phyloP scores from a whole-genome alignment of 441 rosid genomes.

The Geranium incanum region DNA sequence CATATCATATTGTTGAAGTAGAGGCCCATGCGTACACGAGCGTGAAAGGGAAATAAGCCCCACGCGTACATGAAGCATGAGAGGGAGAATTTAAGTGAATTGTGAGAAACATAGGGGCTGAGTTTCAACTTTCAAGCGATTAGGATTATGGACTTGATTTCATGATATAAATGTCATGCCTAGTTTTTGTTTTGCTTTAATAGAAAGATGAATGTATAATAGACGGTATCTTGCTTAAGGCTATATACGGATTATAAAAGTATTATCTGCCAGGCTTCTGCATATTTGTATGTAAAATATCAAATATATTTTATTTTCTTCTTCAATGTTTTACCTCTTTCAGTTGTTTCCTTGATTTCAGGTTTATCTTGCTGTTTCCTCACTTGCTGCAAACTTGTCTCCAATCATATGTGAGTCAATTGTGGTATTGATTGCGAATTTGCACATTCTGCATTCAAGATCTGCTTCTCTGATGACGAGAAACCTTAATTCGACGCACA shows the following conservation, averaged over 20 bases:
- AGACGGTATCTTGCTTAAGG: background rate
- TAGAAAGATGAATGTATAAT: background rate
- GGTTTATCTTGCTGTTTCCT: constrained; percentile 47
- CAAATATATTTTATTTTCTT: background rate
- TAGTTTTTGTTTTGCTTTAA: background rate
- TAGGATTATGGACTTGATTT: background rate
- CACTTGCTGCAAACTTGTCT: constrained; percentile 47
- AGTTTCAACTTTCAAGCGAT: no score
- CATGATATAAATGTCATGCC: background rate
- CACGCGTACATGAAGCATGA: no score
- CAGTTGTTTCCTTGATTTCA: constrained; percentile 32
- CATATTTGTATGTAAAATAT: background rate
- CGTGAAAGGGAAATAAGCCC: no score
- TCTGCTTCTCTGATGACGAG: constrained; percentile 24
- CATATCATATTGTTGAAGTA: no score
- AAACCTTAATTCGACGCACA: constrained; percentile 22
- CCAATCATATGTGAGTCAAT: constrained; percentile 45
- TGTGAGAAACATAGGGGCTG: no score
- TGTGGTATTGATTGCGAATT: constrained; percentile 44
- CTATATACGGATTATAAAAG: background rate
- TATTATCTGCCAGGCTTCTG: background rate
- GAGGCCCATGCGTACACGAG: no score
- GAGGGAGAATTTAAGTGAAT: no score
- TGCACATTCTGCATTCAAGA: constrained; percentile 38
- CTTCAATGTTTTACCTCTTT: constrained; percentile 1